Evolutionary conservation across 2,329 filamentous ascomycete genomes (phyloP).

Genomic region (Acrocalymma vagum): DNA sequence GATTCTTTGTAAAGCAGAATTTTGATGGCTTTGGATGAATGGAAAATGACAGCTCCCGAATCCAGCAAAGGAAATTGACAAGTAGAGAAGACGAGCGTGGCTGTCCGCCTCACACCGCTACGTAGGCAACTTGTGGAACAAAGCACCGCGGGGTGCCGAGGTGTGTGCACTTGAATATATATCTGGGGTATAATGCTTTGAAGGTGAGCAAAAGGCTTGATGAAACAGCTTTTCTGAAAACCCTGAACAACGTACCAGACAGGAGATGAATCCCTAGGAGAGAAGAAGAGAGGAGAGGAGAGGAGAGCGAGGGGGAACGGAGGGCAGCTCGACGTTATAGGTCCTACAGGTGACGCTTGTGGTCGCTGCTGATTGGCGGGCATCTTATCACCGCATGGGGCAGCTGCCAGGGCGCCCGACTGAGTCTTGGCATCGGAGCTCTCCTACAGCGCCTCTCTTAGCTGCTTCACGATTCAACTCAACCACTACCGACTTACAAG

Average conservation of each 20-base stretch:
- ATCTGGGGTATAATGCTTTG: no score
- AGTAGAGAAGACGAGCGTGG: slow-evolving; percentile 17
- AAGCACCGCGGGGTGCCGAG: no score
- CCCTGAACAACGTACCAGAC: slow-evolving; percentile 20
- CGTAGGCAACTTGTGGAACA: no score
- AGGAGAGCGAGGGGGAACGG: slow-evolving; percentile 18
- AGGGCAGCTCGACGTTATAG: slow-evolving; percentile 19
- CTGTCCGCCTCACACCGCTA: no score
- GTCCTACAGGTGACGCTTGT: slow-evolving; percentile 28
- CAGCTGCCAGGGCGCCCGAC: slow-evolving; percentile 32
- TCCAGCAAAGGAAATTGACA: slow-evolving; percentile 5
- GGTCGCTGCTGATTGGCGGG: slow-evolving; percentile 34
- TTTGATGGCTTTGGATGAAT: slow-evolving; percentile 10
- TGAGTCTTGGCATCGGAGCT: slow-evolving; percentile 30
- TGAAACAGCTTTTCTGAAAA: no score
- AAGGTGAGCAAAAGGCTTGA: no score
- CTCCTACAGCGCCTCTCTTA: slow-evolving; percentile 14
- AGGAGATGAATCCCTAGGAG: slow-evolving; percentile 14
- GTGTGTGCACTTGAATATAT: no score
- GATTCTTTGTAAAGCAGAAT: no score
- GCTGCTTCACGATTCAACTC: slow-evolving; percentile 16
- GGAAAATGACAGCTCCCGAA: slow-evolving; percentile 10
- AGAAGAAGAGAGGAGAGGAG: slow-evolving; percentile 15
- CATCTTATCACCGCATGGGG: slow-evolving; percentile 42
- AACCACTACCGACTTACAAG: neutral